Percentiles rank a stretch among this genome's conserved stretches.
phyloP scores from a whole-genome alignment of 768 basidiomycete genomes.

The Candolleomyces eurysporus region DNA sequence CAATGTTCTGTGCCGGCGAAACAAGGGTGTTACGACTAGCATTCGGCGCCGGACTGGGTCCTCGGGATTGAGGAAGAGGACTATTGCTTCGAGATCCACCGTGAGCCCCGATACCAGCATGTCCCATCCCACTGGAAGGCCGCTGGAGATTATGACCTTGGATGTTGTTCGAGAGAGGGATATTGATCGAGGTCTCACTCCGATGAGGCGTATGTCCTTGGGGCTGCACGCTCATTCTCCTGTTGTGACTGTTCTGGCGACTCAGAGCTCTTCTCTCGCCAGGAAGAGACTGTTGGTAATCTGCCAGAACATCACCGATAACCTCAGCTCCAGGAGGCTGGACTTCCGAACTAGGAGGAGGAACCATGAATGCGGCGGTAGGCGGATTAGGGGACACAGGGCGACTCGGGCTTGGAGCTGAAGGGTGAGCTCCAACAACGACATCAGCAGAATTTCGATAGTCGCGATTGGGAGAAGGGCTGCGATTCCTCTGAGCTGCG shows the following conservation, averaged over 20 bases:
- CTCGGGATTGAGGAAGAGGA: slow-evolving; percentile 55
- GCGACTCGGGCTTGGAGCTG: slow-evolving; percentile 46
- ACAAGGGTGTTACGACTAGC: slow-evolving; percentile 37
- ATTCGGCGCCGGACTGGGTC: slow-evolving; percentile 51
- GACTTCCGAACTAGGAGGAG: slow-evolving; percentile 46
- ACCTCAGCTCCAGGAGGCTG: slow-evolving; percentile 47
- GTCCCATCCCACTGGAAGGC: slow-evolving; percentile 62
- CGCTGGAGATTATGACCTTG: slow-evolving; percentile 45
- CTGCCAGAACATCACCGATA: slow-evolving; percentile 68
- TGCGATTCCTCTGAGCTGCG: slow-evolving; percentile 18
- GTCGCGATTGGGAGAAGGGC: slow-evolving; percentile 46
- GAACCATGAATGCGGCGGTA: slow-evolving; percentile 68
- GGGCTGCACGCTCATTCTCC: slow-evolving; percentile 32
- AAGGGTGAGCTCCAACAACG: slow-evolving; percentile 77
- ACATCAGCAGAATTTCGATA: slow-evolving; percentile 75
- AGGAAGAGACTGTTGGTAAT: slow-evolving; percentile 85
- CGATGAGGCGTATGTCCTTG: slow-evolving; percentile 17
- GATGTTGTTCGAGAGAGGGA: slow-evolving; percentile 22
- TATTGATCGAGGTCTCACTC: slow-evolving; percentile 16
- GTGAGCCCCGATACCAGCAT: slow-evolving; percentile 81
- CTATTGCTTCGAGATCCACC: slow-evolving; percentile 57
- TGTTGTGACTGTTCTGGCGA: slow-evolving; percentile 48
- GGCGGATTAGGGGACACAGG: slow-evolving; percentile 73
- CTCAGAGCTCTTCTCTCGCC: slow-evolving; percentile 72
- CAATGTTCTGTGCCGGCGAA: slow-evolving; percentile 30